Conservation (phyloP, 495 filamentous ascomycete species). For the Penicillium salamii region DNA sequence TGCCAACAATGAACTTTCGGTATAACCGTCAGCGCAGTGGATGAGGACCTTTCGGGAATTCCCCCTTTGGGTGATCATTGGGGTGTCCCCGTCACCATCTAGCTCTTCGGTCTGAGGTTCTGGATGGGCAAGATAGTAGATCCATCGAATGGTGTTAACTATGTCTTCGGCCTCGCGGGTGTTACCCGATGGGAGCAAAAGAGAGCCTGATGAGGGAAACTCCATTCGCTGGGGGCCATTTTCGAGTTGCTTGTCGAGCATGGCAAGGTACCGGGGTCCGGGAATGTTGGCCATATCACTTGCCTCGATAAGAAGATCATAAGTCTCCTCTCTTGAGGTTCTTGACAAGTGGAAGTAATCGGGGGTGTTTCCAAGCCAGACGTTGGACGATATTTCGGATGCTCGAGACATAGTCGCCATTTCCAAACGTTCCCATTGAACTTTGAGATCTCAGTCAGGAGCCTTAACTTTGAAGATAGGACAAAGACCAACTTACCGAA, state of each 20-base stretch:
- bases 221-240: constrained; percentile 63
- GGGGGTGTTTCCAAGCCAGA: constrained; percentile 87
- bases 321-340: constrained; percentile 30
- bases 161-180: constrained; percentile 78
- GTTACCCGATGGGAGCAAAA: constrained; percentile 76
- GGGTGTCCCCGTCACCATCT: constrained; percentile 59
- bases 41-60: constrained; percentile 69
- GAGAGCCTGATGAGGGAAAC: constrained; percentile 90
- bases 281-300: constrained; percentile 74
- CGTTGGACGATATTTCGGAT: constrained; percentile 81
- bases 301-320: constrained; percentile 81
- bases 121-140: constrained; percentile 72
- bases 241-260: constrained; percentile 56
- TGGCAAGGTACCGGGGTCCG: constrained; percentile 50
- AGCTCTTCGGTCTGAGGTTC: constrained; percentile 34
- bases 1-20: constrained; percentile 82
- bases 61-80: constrained; percentile 38
- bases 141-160: constrained; percentile 82
- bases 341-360: constrained; percentile 50
- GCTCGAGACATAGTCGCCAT: constrained; percentile 92
- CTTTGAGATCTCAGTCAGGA: constrained; percentile 26
- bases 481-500: constrained; percentile 65
- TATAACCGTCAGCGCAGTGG: constrained; percentile 94
- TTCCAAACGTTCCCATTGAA: constrained; percentile 82
- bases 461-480: too few relatives aligned